Conservation (phyloP, 2,329 filamentous ascomycete genomes). For the Alternaria brassicicola region DNA sequence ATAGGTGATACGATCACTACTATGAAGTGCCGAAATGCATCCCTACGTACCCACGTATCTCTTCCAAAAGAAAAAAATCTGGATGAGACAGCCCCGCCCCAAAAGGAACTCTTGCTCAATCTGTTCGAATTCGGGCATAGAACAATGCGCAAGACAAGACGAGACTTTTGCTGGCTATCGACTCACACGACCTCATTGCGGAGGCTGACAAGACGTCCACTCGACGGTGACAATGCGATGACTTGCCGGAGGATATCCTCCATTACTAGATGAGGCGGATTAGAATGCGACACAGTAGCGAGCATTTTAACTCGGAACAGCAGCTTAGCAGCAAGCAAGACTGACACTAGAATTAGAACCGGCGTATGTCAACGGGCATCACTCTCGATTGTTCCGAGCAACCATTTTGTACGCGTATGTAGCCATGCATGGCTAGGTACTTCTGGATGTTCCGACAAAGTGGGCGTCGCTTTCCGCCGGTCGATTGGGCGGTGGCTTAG, state of each 20-base stretch:
- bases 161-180: background rate
- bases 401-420: background rate
- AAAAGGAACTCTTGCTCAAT: background rate
- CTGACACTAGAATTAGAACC: background rate
- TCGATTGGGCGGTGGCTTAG: background rate
- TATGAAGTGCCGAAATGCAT: background rate
- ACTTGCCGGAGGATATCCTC: background rate
- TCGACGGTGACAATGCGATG: background rate
- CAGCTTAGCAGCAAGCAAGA: background rate
- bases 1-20: too few species aligned
- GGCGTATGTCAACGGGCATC: background rate
- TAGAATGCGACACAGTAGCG: background rate
- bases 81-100: too few species aligned
- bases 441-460: background rate
- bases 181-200: background rate
- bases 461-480: background rate
- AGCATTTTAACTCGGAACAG: background rate
- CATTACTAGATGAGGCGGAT: background rate
- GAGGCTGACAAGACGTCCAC: accelerated
- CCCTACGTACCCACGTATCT: background rate
- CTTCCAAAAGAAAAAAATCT: background rate
- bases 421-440: background rate
- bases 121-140: background rate
- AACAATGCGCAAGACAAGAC: background rate
- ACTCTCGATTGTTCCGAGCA: background rate